Conservation (phyloP, 345 rosid species). For the Bruguiera sexangula region DNA sequence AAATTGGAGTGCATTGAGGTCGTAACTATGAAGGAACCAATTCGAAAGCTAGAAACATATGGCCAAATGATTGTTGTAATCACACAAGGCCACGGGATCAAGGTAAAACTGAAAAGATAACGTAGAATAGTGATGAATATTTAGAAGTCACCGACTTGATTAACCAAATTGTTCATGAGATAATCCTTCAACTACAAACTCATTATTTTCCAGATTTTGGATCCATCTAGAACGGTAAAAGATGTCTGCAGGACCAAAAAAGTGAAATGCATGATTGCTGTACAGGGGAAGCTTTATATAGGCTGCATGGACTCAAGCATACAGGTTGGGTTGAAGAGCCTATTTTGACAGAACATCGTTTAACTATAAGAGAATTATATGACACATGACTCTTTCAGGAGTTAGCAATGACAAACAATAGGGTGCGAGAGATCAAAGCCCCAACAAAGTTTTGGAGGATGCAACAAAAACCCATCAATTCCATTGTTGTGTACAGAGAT, state of each 20-base stretch:
- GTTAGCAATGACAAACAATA: slow-evolving; percentile 39
- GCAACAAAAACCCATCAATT: slow-evolving; percentile 60
- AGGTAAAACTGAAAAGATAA: slow-evolving; percentile 36
- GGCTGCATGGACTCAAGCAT: slow-evolving; percentile 89
- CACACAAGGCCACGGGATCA: slow-evolving; percentile 55
- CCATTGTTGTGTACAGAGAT: slow-evolving; percentile 65
- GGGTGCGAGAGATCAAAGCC: slow-evolving; percentile 68
- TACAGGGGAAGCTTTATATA: slow-evolving; percentile 62
- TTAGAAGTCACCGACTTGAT: background rate
- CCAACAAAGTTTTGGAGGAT: slow-evolving; percentile 66
- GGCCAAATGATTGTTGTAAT: slow-evolving; percentile 50
- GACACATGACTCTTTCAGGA: slow-evolving; percentile 45
- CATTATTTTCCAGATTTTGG: slow-evolving; percentile 49
- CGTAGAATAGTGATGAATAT: background rate
- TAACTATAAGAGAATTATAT: background rate
- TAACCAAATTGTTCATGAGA: background rate
- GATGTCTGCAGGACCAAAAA: slow-evolving; percentile 54
- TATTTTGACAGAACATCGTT: slow-evolving; percentile 1
- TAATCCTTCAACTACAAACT: background rate
- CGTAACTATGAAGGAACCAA: slow-evolving; percentile 55
- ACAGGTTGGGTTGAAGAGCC: slow-evolving; percentile 45
- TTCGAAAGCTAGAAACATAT: slow-evolving; percentile 50
- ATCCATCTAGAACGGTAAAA: slow-evolving; percentile 53
- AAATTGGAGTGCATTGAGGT: slow-evolving; percentile 69
- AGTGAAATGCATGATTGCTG: slow-evolving; percentile 55